Evolutionary conservation across 306 rosid species (phyloP), one percentile per base, ranked within the genome.

Genomic region (Acacia acuminata): DNA sequence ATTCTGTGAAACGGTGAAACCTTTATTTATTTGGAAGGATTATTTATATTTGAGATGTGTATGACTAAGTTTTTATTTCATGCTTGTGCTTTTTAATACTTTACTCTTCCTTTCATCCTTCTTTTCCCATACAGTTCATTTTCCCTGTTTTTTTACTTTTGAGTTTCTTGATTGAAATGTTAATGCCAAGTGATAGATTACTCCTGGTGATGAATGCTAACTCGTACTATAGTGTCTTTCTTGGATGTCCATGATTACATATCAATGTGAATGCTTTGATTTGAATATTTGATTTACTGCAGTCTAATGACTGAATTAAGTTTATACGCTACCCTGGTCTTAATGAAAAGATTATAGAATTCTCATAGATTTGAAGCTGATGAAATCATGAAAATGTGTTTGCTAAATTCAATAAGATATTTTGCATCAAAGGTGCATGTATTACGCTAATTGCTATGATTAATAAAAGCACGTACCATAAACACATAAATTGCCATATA

Each of bases 141-240:
- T 8, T 69, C 22, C 20, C 34, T 22, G 8, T 42, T 69, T 19
- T 19, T 51, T 67, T 5, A 40, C 10, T 1, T 1, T 0, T 10
- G 48, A 1, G 32, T 43, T 17, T 61, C 65, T 43, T 68, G 51
- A 68, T 20, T 58, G 69, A 60, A 36, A 47, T 71, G 58, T 60
- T 71, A 45, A 13, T 71, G 79, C 48, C 48, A 38, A 64, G 30
- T 48, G 75, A 47, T 51, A 40, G 65, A 30, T 76, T 82, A 17
- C 10, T 55, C 32, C 45, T 69, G 50, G 14, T 75, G 40, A 67
- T 76, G 34, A 32, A 17, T 56, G 72, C 43, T n/a, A 76, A 67
- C 61, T 32, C 13, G 24, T 70, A 30, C 17, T 76, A 22, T 32
- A 16, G 32, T 9, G n/a, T 64, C 43, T 75, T 44, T 75, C n/a